Evolutionary conservation across 768 basidiomycete species (phyloP).

Genomic region (Trametes meyenii): DNA sequence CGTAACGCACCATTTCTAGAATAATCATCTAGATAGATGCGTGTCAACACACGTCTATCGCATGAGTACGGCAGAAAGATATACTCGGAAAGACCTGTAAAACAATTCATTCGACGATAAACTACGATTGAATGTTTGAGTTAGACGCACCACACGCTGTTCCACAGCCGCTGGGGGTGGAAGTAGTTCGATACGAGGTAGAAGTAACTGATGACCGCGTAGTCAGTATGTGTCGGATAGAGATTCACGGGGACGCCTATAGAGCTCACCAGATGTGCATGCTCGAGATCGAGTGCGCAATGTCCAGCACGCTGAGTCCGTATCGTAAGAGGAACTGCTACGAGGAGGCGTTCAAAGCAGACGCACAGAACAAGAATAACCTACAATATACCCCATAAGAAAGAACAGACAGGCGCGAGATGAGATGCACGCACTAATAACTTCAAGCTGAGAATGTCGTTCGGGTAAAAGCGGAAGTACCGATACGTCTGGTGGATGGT

Average conservation of each 20-base stretch:
- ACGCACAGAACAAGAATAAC: not conserved
- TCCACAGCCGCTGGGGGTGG: not conserved
- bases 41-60: not conserved
- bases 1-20: too few relatives aligned
- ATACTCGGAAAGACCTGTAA: constrained; percentile 6
- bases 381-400: not conserved
- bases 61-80: not conserved
- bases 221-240: too few relatives aligned
- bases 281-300: constrained; percentile 4
- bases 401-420: not conserved
- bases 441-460: not conserved
- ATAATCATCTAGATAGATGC: not conserved
- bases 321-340: not conserved
- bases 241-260: too few relatives aligned
- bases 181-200: constrained; percentile 5
- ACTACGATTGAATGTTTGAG: too few relatives aligned
- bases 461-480: constrained; percentile 6
- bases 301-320: constrained; percentile 1
- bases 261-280: constrained; percentile 9
- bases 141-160: constrained; percentile 11
- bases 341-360: not conserved
- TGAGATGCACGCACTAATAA: not conserved
- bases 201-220: not conserved
- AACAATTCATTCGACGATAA: too few relatives aligned
- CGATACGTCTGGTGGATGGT: constrained; percentile 12